phyloP scores from a whole-genome alignment of 1,284 basidiomycete species.

The Naganishia sp. region DNA sequence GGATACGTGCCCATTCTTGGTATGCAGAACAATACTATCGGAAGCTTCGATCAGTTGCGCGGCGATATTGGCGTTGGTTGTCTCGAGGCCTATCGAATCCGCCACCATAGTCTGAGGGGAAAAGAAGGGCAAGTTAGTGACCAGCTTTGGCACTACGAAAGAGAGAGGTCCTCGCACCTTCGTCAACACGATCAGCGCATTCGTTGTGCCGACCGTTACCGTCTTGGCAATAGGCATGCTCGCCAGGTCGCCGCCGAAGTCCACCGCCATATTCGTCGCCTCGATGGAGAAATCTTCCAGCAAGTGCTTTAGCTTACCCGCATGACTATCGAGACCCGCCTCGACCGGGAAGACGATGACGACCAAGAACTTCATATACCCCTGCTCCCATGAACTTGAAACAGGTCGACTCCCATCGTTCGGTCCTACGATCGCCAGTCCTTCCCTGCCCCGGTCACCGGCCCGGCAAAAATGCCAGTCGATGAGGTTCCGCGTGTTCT shows the following conservation, averaged over 20 bases:
- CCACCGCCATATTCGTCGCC: slow-evolving; percentile 8
- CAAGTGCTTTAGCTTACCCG: neutral
- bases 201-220: slow-evolving; percentile 7
- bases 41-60: neutral
- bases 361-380: slow-evolving; percentile 14
- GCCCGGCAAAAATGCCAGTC: slow-evolving; percentile 20
- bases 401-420: slow-evolving; percentile 21
- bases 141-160: too few species aligned
- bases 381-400: slow-evolving; percentile 7
- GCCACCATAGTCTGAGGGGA: neutral
- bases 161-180: neutral
- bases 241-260: neutral
- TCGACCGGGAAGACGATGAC: slow-evolving; percentile 12
- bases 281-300: slow-evolving; percentile 1
- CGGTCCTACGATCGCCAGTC: slow-evolving; percentile 8
- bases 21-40: slow-evolving; percentile 6
- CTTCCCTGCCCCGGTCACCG: slow-evolving; percentile 1
- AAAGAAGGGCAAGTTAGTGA: too few species aligned
- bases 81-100: neutral
- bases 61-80: slow-evolving; percentile 17
- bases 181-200: neutral
- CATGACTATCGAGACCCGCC: neutral
- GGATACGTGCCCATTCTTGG: slow-evolving; percentile 1
- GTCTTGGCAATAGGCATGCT: slow-evolving; percentile 3
- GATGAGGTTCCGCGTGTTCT: slow-evolving; percentile 3